Evolutionary conservation across 208 protist species (phyloP).

Genomic region (Acanthamoeba culbertsoni): DNA sequence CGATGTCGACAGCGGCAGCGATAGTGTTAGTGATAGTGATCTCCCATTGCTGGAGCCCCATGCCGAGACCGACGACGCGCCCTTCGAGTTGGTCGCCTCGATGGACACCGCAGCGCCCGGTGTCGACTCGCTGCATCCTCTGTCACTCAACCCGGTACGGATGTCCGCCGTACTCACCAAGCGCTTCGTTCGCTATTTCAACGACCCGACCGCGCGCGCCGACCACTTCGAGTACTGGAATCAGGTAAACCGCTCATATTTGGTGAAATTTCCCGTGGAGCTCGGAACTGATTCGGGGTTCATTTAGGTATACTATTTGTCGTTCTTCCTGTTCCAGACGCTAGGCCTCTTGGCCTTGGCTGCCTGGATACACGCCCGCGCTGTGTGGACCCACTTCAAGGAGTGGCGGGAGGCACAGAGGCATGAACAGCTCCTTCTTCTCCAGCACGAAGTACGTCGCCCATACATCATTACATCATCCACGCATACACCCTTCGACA

Average conservation of each 20-base stretch:
- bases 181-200: neutral
- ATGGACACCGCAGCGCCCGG: neutral
- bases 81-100: neutral
- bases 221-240: conserved; percentile 25
- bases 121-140: neutral
- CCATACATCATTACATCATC: too few species aligned
- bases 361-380: neutral
- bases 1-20: neutral
- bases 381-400: neutral
- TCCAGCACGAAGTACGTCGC: neutral
- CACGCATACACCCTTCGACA: too few species aligned
- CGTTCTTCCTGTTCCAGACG: conserved; percentile 13
- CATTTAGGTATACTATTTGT: neutral
- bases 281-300: neutral
- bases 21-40: too few species aligned
- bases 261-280: neutral
- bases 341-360: neutral
- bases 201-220: neutral
- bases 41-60: neutral
- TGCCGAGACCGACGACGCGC: neutral
- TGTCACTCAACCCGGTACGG: neutral
- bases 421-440: neutral
- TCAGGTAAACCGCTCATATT: neutral
- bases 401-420: neutral
- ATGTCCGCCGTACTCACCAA: neutral